Evolutionary conservation across 2,329 filamentous ascomycete species (phyloP), one percentile per base, ranked within the genome.

Genomic region (Cryphonectria nitschkei): DNA sequence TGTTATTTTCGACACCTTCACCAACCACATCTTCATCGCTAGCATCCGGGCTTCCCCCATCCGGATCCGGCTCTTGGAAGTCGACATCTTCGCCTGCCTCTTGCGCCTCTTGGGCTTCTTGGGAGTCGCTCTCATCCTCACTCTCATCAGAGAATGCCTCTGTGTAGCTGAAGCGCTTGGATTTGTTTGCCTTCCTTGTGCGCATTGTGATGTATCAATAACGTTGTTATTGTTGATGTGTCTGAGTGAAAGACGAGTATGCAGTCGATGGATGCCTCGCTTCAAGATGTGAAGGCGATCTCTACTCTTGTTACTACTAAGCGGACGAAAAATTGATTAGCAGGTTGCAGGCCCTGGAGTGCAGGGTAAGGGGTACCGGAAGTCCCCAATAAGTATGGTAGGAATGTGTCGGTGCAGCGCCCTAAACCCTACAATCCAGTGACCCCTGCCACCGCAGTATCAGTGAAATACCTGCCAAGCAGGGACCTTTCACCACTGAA

Each of bases 101-200:
- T 54, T 67, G 41, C 61, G 29, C 11, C 56, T 67, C 50, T 54
- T 67, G 41, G 46, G 41, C 46, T 7, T 68, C 61, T 19, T 62
- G 26, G 46, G 54, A 61, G 34, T 71, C 61, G 13, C 64, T 63
- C 32, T 67, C 71, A n/a, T 72, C 68, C 22, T 67, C 69, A 19
- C 63, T 68, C 32, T 72, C 70, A 26, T 73, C 70, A 32, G 70
- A 70, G 41, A 69, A 67, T 14, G 56, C 39, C 19, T 67, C 67
- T 19, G 63, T 65, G 37, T 72, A 73, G 41, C 62, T 72, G 32
- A 65, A 67, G 22, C 69, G 69, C 54, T 69, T 71, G n/a, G 58
- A 60, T 19, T 72, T 73, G 65, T 73, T 73, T 19, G 67, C 41
- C 56, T 69, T 71, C 19, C 72, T 70, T n/a, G 72, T 73, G 37